phyloP scores from a whole-genome alignment of 768 basidiomycete genomes.

The Strobilomyces dryophilus region DNA sequence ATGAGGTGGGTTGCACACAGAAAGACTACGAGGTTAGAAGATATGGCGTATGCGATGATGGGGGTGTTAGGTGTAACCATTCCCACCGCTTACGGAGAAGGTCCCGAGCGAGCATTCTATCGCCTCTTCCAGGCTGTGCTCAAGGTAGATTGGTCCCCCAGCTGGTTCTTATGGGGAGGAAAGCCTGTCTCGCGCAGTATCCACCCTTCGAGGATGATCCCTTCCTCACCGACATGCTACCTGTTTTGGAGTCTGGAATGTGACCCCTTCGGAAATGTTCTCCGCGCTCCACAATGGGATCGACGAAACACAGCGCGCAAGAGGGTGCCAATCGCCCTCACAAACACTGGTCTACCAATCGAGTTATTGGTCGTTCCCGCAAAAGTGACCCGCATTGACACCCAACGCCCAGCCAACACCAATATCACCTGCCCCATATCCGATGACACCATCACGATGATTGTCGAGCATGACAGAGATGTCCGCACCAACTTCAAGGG shows the following conservation, averaged over 20 bases:
- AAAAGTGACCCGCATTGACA: not conserved
- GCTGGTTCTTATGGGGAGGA: not conserved
- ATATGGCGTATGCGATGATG: conserved; percentile 16
- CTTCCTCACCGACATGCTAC: not conserved
- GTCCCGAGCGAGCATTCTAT: conserved; percentile 9
- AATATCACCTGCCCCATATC: not conserved
- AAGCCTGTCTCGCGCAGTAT: not conserved
- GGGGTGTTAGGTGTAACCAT: conserved; percentile 14
- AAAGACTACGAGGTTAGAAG: conserved; percentile 14
- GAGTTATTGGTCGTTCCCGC: not conserved
- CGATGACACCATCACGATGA: not conserved
- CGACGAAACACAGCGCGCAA: not conserved
- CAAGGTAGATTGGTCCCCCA: not conserved
- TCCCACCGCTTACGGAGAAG: conserved; percentile 18
- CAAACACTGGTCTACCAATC: not conserved
- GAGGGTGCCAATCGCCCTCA: not conserved
- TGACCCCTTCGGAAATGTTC: not conserved
- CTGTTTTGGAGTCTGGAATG: not conserved
- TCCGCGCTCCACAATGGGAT: not conserved
- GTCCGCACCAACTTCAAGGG: not conserved
- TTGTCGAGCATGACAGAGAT: not conserved
- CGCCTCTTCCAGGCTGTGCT: conserved; percentile 5
- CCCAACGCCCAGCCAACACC: not conserved
- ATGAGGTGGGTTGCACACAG: conserved; percentile 12
- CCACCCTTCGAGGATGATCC: not conserved